phyloP scores from a whole-genome alignment of 2,329 filamentous ascomycete species.

The Diplocarpon mali region DNA sequence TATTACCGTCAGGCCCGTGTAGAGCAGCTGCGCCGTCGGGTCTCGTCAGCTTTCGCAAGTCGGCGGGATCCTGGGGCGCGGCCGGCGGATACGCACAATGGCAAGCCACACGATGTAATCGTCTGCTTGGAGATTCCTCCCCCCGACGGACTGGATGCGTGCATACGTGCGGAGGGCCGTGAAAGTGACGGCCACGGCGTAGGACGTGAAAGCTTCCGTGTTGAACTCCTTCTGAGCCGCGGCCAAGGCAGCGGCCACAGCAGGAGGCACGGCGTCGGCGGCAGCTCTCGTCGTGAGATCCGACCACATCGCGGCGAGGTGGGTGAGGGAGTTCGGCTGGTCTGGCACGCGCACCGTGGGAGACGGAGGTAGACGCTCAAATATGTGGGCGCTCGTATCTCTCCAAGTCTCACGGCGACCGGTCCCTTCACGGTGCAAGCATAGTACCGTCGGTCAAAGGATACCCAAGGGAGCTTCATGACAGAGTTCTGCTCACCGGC shows the following conservation, averaged over 20 bases:
- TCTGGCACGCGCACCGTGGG: too few relatives aligned
- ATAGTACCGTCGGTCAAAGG: too few relatives aligned
- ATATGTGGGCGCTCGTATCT: too few relatives aligned
- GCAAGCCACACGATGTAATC: conserved; percentile 49
- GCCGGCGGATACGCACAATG: conserved; percentile 34
- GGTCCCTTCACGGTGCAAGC: too few relatives aligned
- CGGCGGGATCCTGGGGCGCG: neutral
- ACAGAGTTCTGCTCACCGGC: too few relatives aligned
- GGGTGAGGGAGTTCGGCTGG: too few relatives aligned
- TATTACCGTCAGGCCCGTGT: conserved; percentile 37
- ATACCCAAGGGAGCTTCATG: too few relatives aligned
- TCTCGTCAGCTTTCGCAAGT: conserved; percentile 1
- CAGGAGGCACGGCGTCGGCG: neutral
- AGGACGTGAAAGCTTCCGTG: conserved; percentile 38
- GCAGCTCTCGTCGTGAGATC: too few relatives aligned
- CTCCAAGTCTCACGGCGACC: too few relatives aligned
- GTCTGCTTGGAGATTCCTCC: conserved; percentile 40
- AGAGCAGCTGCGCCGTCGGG: conserved; percentile 33
- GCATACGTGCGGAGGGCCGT: conserved; percentile 41
- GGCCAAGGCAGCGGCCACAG: conserved; percentile 7
- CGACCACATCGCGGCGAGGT: too few relatives aligned
- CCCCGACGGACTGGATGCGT: conserved; percentile 37
- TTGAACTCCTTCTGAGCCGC: conserved; percentile 26
- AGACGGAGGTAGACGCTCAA: too few relatives aligned
- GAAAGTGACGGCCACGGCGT: conserved; percentile 37